Evolutionary conservation across 2,329 filamentous ascomycete genomes (phyloP).

Genomic region (Fusarium mexicanum): DNA sequence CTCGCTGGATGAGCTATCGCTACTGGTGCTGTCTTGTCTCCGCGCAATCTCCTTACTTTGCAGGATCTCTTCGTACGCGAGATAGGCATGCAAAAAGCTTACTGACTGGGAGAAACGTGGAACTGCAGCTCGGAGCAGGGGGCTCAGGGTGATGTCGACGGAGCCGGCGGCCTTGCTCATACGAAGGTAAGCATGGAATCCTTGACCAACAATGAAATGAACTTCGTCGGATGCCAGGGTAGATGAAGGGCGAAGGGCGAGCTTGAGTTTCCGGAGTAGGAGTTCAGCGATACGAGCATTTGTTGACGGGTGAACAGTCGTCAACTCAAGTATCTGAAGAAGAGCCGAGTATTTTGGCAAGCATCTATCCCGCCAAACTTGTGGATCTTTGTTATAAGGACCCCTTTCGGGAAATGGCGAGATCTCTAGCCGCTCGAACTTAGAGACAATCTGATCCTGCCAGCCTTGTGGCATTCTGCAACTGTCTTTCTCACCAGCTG

Average conservation of each 20-base stretch:
- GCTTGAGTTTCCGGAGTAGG: conserved; percentile 71
- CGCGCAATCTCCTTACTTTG: conserved; percentile 21
- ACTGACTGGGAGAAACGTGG: conserved; percentile 71
- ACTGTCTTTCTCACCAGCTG: conserved; percentile 60
- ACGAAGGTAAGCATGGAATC: conserved; percentile 76
- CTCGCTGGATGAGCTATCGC: conserved; percentile 56
- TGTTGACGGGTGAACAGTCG: conserved; percentile 72
- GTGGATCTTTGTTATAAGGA: conserved; percentile 69
- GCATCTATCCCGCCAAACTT: conserved; percentile 70
- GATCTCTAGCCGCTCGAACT: conserved; percentile 72
- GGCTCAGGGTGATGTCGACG: conserved; percentile 70
- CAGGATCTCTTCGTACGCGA: conserved; percentile 62
- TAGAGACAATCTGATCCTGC: conserved; percentile 77
- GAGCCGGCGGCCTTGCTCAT: conserved; percentile 69
- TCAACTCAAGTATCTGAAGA: conserved; percentile 69
- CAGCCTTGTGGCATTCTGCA: conserved; percentile 71
- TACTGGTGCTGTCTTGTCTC: conserved; percentile 49
- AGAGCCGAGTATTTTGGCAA: conserved; percentile 75
- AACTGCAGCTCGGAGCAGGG: conserved; percentile 72
- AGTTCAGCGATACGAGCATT: conserved; percentile 73
- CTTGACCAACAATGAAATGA: conserved; percentile 79
- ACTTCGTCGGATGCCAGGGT: conserved; percentile 69
- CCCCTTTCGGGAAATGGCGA: conserved; percentile 73
- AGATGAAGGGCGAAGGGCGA: conserved; percentile 70
- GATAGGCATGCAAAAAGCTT: conserved; percentile 72